Evolutionary conservation across 768 basidiomycete species (phyloP).

Genomic region (Collybiopsis confluens): DNA sequence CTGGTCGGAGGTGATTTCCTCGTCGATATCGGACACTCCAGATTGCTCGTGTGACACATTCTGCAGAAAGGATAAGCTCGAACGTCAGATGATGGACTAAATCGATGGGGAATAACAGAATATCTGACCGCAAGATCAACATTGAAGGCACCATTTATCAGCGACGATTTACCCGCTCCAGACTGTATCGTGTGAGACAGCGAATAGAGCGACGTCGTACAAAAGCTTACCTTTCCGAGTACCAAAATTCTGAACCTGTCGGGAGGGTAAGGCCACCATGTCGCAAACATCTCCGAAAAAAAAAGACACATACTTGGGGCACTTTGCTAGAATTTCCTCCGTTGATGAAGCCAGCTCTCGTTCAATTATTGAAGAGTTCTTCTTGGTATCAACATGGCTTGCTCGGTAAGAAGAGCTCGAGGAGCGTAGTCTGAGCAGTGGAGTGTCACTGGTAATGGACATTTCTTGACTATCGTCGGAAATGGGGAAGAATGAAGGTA

Average conservation of each 20-base stretch:
- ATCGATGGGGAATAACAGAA: not conserved
- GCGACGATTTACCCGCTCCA: constrained; percentile 28
- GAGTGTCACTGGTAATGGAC: too few species aligned
- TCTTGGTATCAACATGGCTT: not conserved
- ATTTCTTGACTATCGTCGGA: too few species aligned
- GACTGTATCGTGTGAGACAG: too few species aligned
- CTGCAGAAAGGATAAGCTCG: not conserved
- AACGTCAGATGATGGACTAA: not conserved
- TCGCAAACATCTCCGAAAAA: not conserved
- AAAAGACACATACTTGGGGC: not conserved
- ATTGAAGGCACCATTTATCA: constrained; percentile 23
- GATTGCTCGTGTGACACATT: constrained; percentile 17
- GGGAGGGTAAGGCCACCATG: not conserved
- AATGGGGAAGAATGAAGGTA: too few species aligned
- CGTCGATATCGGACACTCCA: constrained; percentile 20
- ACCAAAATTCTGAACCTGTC: constrained; percentile 23
- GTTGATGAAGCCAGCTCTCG: not conserved
- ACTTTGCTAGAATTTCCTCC: not conserved
- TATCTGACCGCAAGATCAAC: constrained; percentile 18
- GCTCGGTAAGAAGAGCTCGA: too few species aligned
- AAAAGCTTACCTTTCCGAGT: constrained; percentile 21
- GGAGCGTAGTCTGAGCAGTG: too few species aligned
- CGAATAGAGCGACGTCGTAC: too few species aligned
- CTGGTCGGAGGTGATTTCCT: constrained; percentile 15
- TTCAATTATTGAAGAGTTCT: not conserved